phyloP scores from a whole-genome alignment of 768 basidiomycete species.

The Boletellus sp. region DNA sequence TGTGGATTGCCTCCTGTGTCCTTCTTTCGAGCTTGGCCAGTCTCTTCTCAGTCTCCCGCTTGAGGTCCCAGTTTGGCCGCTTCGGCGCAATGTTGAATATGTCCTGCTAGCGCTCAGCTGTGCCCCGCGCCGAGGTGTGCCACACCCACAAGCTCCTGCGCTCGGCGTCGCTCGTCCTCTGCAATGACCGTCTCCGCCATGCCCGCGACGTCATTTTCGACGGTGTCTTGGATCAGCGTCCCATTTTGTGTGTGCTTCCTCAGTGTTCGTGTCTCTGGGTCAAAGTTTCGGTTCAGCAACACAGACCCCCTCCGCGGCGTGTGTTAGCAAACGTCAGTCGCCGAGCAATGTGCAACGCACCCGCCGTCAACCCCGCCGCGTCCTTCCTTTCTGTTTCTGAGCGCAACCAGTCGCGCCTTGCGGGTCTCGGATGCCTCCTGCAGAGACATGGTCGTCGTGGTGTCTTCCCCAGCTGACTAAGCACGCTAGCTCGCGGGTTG shows the following conservation, averaged over 20 bases:
- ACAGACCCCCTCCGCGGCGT: conserved; percentile 39
- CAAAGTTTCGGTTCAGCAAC: conserved; percentile 79
- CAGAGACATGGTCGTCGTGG: conserved; percentile 49
- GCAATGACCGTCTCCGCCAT: conserved; percentile 79
- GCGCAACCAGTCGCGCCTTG: conserved; percentile 74
- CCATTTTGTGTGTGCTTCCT: conserved; percentile 62
- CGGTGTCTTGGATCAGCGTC: conserved; percentile 68
- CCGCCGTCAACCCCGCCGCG: conserved; percentile 39
- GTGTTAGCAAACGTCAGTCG: conserved; percentile 12
- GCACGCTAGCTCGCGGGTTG: conserved; percentile 21
- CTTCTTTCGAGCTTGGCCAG: conserved; percentile 83
- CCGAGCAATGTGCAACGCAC: conserved; percentile 32
- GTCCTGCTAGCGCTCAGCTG: conserved; percentile 51
- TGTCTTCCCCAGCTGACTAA: conserved; percentile 31
- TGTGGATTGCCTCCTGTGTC: conserved; percentile 90
- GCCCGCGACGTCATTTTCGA: conserved; percentile 82
- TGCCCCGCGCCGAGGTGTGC: background rate
- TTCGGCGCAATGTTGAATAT: conserved; percentile 97
- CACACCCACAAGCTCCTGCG: conserved; percentile 79
- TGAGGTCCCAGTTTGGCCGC: conserved; percentile 94
- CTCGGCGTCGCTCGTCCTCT: conserved; percentile 81
- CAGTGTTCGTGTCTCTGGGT: conserved; percentile 79
- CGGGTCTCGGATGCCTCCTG: conserved; percentile 76
- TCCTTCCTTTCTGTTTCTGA: conserved; percentile 70
- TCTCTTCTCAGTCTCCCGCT: conserved; percentile 90